These are phyloP conservation scores for Platanus orientalis DNA, from an alignment of 164 flowering plant species.

Conservation along the genomic window DNA sequence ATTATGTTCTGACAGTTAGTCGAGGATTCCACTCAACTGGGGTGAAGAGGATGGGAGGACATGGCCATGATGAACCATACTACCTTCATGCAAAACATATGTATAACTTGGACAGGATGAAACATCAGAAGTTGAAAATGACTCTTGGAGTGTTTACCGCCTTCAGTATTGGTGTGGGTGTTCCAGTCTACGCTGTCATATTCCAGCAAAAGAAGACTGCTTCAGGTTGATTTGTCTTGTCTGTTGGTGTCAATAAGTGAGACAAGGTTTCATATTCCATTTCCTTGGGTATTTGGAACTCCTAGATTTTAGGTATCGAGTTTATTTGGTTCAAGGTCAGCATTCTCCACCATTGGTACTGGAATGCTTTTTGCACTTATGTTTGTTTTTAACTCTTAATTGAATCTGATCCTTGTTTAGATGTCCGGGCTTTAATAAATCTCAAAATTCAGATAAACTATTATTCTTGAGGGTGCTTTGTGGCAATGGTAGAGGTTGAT, in stretches of 20 bases:
- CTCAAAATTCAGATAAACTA: too few relatives aligned
- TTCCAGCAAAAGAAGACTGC: conserved; percentile 96
- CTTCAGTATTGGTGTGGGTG: conserved; percentile 77
- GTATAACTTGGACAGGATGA: conserved; percentile 97
- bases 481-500: too few relatives aligned
- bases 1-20: conserved; percentile 26
- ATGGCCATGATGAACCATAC: conserved; percentile 72
- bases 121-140: conserved; percentile 56
- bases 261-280: not conserved
- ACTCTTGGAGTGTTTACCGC: conserved; percentile 62
- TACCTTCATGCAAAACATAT: conserved; percentile 93
- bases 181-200: conserved; percentile 76
- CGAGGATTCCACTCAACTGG: conserved; percentile 71
- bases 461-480: too few relatives aligned
- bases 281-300: too few relatives aligned
- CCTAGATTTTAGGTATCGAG: too few relatives aligned
- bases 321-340: too few relatives aligned
- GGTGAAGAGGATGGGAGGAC: conserved; percentile 63
- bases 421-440: too few relatives aligned
- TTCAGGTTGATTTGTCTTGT: conserved; percentile 38
- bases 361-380: too few relatives aligned
- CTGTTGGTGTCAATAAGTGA: conserved; percentile 4
- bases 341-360: too few relatives aligned
- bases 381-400: too few relatives aligned
- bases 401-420: too few relatives aligned